These are phyloP conservation scores for Tolypocladium endophyticum DNA, from an alignment of 2,329 filamentous ascomycete genomes.

Conservation along the genomic window DNA sequence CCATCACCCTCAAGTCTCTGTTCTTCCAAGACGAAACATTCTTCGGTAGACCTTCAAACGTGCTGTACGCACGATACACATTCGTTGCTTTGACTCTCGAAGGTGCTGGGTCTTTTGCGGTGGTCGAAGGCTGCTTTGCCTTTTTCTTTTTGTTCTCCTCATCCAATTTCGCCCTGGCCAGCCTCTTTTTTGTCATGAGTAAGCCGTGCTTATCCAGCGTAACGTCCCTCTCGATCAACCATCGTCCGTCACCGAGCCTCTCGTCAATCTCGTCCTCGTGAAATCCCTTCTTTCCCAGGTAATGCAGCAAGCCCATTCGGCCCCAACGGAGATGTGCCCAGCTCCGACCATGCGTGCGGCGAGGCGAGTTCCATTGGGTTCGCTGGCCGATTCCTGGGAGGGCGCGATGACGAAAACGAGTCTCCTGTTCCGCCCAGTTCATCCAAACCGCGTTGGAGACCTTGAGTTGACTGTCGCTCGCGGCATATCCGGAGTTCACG, in stretches of 20 bases:
- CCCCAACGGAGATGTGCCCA: slow-evolving; percentile 14
- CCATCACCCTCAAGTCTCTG: slow-evolving; percentile 16
- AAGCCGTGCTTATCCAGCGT: slow-evolving; percentile 10
- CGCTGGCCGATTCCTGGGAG: slow-evolving; percentile 11
- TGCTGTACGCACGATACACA: slow-evolving; percentile 16
- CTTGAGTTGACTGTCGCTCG: slow-evolving; percentile 15
- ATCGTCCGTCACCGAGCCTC: slow-evolving; percentile 11
- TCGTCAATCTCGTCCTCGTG: slow-evolving; percentile 13
- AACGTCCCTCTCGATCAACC: slow-evolving; percentile 12
- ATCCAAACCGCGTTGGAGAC: slow-evolving; percentile 17
- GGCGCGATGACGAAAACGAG: slow-evolving; percentile 11
- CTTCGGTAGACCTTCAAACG: slow-evolving; percentile 12
- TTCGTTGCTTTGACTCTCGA: slow-evolving; percentile 12
- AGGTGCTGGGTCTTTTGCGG: neutral
- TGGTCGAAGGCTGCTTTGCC: neutral
- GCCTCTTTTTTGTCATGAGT: slow-evolving; percentile 9
- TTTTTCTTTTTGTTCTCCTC: slow-evolving; percentile 3
- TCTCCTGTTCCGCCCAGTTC: slow-evolving; percentile 17
- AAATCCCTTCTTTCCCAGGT: slow-evolving; percentile 13
- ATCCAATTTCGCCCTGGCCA: slow-evolving; percentile 2
- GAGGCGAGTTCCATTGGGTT: slow-evolving; percentile 12
- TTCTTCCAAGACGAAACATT: slow-evolving; percentile 13
- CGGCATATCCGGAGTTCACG: slow-evolving; percentile 14
- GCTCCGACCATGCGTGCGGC: slow-evolving; percentile 4
- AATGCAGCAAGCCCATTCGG: slow-evolving; percentile 11